Conservation (phyloP, 1,284 basidiomycete species). For the Xerocomus amazonicus region DNA sequence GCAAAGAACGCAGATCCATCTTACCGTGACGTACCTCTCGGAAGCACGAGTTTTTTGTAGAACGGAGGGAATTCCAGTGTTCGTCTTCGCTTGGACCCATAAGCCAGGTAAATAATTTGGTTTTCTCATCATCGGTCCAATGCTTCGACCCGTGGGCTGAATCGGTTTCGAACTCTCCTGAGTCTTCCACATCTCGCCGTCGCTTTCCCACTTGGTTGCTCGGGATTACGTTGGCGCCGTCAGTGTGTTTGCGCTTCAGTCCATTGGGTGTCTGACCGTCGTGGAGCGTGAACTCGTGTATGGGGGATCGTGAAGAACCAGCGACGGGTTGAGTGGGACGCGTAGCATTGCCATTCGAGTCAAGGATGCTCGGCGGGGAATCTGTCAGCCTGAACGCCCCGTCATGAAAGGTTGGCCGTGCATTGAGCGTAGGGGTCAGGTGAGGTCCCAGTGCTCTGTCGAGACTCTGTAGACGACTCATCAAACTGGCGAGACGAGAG, state of each 20-base stretch:
- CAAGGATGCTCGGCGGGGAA: constrained; percentile 33
- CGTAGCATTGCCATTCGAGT: constrained; percentile 24
- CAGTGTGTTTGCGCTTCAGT: constrained; percentile 52
- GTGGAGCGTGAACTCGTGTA: constrained; percentile 5
- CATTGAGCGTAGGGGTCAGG: constrained; percentile 28
- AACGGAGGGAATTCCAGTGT: constrained; percentile 67
- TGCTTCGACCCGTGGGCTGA: constrained; percentile 64
- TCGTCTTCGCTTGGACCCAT: constrained; percentile 67
- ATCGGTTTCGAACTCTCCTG: constrained; percentile 48
- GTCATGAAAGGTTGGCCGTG: constrained; percentile 32
- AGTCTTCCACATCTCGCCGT: constrained; percentile 45
- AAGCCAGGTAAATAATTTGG: constrained; percentile 68
- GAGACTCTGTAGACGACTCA: constrained; percentile 27
- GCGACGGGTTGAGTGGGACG: constrained; percentile 28
- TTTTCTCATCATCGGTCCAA: constrained; percentile 77
- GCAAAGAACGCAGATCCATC: background rate
- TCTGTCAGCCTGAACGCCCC: constrained; percentile 29
- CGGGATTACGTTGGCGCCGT: constrained; percentile 35
- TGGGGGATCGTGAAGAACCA: constrained; percentile 30
- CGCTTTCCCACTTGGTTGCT: constrained; percentile 41
- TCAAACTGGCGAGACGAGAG: background rate
- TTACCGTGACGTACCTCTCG: constrained; percentile 51
- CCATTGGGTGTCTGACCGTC: constrained; percentile 23
- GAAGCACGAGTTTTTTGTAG: constrained; percentile 74
- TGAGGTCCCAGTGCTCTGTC: constrained; percentile 35